phyloP scores from a whole-genome alignment of 208 protist genomes.

The Acanthamoeba castellanii region DNA sequence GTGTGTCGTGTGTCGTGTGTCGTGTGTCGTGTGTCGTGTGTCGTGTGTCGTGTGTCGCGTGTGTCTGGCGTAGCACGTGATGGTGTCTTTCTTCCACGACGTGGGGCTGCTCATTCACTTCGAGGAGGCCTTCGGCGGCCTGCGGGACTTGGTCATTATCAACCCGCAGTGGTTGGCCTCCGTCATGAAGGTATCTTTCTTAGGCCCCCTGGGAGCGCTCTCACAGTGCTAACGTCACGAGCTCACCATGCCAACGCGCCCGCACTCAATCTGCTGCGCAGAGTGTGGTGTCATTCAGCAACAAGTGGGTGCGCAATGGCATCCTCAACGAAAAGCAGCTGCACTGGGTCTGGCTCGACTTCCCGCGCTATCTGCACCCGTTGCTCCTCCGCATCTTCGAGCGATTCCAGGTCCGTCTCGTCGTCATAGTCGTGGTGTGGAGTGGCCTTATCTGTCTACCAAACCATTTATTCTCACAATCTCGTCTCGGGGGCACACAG shows the following conservation, averaged over 20 bases:
- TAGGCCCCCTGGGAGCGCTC: not conserved
- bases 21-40: not conserved
- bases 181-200: conserved; percentile 68
- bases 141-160: conserved; percentile 59
- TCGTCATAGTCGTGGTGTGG: not conserved
- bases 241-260: not conserved
- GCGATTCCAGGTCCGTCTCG: conserved; percentile 18
- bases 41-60: not conserved
- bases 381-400: conserved; percentile 60
- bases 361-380: conserved; percentile 45
- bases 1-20: not conserved
- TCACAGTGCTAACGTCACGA: not conserved
- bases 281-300: conserved; percentile 68
- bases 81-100: conserved; percentile 65
- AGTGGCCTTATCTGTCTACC: not conserved
- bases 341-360: conserved; percentile 72
- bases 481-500: not conserved
- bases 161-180: conserved; percentile 60
- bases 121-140: conserved; percentile 14
- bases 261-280: not conserved
- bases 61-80: not conserved
- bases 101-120: conserved; percentile 57
- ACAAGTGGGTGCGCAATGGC: conserved; percentile 54
- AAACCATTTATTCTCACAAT: not conserved
- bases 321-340: conserved; percentile 63